Conservation (phyloP, 2,329 filamentous ascomycete species). For the Fusarium sambucinum region DNA sequence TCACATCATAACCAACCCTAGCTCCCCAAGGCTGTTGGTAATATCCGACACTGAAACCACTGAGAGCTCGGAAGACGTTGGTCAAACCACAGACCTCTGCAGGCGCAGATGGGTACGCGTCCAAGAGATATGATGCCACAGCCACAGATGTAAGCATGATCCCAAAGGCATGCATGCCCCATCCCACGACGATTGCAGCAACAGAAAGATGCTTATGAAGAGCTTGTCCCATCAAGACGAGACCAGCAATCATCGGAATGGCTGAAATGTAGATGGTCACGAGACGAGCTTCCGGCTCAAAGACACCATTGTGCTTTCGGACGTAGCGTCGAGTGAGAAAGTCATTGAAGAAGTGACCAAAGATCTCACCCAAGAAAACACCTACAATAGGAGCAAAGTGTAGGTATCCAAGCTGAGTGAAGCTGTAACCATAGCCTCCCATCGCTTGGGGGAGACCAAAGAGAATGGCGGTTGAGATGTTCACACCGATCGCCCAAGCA, state of each 20-base stretch:
- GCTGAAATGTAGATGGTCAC: too few relatives aligned
- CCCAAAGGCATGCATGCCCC: constrained; percentile 68
- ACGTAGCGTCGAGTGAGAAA: constrained; percentile 60
- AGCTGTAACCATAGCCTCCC: constrained; percentile 63
- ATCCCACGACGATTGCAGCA: constrained; percentile 47
- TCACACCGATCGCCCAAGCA: constrained; percentile 66
- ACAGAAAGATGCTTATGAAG: constrained; percentile 58
- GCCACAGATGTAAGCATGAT: constrained; percentile 65
- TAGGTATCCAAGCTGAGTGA: constrained; percentile 64
- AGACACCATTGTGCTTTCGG: too few relatives aligned
- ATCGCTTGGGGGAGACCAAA: constrained; percentile 49
- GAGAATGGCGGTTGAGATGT: constrained; percentile 67
- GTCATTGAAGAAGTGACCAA: constrained; percentile 70
- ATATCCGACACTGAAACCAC: constrained; percentile 63
- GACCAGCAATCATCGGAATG: too few relatives aligned
- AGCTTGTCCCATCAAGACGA: constrained; percentile 64
- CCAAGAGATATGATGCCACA: constrained; percentile 62
- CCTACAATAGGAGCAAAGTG: constrained; percentile 70
- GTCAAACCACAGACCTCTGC: constrained; percentile 62
- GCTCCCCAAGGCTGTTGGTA: constrained; percentile 61
- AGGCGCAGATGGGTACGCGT: constrained; percentile 62
- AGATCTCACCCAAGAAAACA: constrained; percentile 64
- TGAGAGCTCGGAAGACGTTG: constrained; percentile 53
- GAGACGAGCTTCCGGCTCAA: too few relatives aligned
- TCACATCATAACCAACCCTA: constrained; percentile 52